A percentile compares a stretch with the other conserved stretches of the same genome.
These are phyloP conservation scores for Malus domestica DNA, from an alignment of 306 rosid genomes.

Conservation along the genomic window DNA sequence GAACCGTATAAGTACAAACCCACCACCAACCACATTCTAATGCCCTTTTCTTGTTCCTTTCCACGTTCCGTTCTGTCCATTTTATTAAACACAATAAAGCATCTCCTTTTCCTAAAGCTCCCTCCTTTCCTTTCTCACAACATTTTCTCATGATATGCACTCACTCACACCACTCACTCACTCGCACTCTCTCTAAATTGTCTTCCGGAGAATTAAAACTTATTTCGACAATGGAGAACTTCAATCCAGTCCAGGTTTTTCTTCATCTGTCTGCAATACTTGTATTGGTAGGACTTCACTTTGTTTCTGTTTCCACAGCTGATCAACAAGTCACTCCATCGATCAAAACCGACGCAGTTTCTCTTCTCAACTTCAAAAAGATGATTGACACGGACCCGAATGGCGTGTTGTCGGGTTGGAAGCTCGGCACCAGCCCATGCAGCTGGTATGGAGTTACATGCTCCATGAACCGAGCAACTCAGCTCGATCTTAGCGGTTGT, in stretches of 20 bases:
- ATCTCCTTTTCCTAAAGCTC: slow-evolving; percentile 55
- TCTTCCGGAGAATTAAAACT: slow-evolving; percentile 18
- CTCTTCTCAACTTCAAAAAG: slow-evolving; percentile 68
- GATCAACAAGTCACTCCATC: slow-evolving; percentile 33
- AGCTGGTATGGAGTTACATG: slow-evolving; percentile 80
- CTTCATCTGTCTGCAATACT: slow-evolving; percentile 11
- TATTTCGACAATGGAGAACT: slow-evolving; percentile 63
- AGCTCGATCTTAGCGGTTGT: slow-evolving; percentile 54
- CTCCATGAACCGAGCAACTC: slow-evolving; percentile 53
- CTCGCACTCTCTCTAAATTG: slow-evolving; percentile 21
- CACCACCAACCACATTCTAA: slow-evolving; percentile 21
- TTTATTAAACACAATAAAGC: slow-evolving; percentile 35
- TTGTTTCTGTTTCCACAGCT: slow-evolving; percentile 30
- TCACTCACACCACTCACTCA: slow-evolving; percentile 14
- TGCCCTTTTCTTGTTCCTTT: slow-evolving; percentile 33
- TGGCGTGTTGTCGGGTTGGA: slow-evolving; percentile 61
- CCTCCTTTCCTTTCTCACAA: slow-evolving; percentile 33
- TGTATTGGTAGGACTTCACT: slow-evolving; percentile 8
- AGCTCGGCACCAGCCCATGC: slow-evolving; percentile 50
- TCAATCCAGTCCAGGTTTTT: slow-evolving; percentile 14
- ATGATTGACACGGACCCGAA: slow-evolving; percentile 58
- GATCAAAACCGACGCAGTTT: slow-evolving; percentile 55
- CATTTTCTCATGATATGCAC: slow-evolving; percentile 52
- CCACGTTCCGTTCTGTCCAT: slow-evolving; percentile 51
- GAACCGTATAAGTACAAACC: slow-evolving; percentile 15